phyloP scores from a whole-genome alignment of 2,329 filamentous ascomycete species.

The Colletotrichum sp. region DNA sequence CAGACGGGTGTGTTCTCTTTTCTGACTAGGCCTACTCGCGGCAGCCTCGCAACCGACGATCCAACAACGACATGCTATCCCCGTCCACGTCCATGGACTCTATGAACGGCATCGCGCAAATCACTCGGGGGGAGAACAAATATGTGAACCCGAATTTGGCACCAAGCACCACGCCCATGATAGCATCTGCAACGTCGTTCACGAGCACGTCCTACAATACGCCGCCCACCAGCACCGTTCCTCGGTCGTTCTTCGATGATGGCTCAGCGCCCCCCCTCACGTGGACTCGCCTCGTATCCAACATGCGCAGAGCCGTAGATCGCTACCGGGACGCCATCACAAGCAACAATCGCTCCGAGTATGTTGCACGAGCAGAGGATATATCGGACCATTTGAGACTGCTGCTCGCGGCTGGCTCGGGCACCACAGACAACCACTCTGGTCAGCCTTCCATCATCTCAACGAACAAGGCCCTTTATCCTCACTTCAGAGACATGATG shows the following conservation, averaged over 20 bases:
- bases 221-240: constrained; percentile 65
- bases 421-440: constrained; percentile 98
- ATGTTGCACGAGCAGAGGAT: constrained; percentile 93
- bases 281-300: constrained; percentile 88
- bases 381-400: constrained; percentile 96
- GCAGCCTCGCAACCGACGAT: constrained; percentile 69
- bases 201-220: constrained; percentile 63
- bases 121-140: constrained; percentile 62
- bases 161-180: constrained; percentile 50
- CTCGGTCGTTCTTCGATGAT: constrained; percentile 90
- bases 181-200: constrained; percentile 66
- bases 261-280: constrained; percentile 79
- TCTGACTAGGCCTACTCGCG: not conserved
- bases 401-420: constrained; percentile 92
- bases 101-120: constrained; percentile 72
- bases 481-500: constrained; percentile 99
- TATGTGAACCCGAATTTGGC: constrained; percentile 44
- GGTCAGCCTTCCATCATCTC: constrained; percentile 99
- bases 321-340: constrained; percentile 90
- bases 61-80: constrained; percentile 74
- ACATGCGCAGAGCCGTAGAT: constrained; percentile 91
- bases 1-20: not conserved
- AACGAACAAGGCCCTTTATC: constrained; percentile 95
- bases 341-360: constrained; percentile 83
- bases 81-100: constrained; percentile 93